Conservation (phyloP, 495 filamentous ascomycete genomes). For the Penicillium cataractarum region DNA sequence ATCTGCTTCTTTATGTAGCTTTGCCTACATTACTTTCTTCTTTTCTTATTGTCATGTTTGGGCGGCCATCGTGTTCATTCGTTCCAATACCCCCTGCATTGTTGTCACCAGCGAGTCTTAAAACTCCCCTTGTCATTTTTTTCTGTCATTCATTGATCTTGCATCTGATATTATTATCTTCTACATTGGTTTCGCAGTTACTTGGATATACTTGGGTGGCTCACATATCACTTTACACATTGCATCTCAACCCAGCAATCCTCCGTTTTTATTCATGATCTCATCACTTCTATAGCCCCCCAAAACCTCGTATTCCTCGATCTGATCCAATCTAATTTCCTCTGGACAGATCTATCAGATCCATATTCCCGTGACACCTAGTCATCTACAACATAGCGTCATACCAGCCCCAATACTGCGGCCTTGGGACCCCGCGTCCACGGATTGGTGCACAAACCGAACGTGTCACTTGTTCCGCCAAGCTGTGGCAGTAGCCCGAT, state of each 20-base stretch:
- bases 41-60: slow-evolving; percentile 20
- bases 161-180: not conserved
- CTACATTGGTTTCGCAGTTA: not conserved
- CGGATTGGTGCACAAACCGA: slow-evolving; percentile 13
- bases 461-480: slow-evolving; percentile 20
- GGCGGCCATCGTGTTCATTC: slow-evolving; percentile 31
- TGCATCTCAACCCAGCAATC: not conserved
- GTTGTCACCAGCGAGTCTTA: slow-evolving; percentile 8
- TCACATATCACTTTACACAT: not conserved
- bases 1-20: not conserved
- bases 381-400: slow-evolving; percentile 26
- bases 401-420: slow-evolving; percentile 24
- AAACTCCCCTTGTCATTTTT: not conserved
- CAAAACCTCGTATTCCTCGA: not conserved
- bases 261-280: slow-evolving; percentile 1
- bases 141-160: not conserved
- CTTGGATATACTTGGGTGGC: not conserved
- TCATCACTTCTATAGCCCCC: not conserved
- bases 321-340: not conserved
- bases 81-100: slow-evolving; percentile 36
- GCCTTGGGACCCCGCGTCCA: slow-evolving; percentile 24
- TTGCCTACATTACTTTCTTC: not conserved
- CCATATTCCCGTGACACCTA: slow-evolving; percentile 3
- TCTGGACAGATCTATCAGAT: slow-evolving; percentile 3
- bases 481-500: slow-evolving; percentile 25